These are phyloP conservation scores for Graphilbum fragrans DNA, from an alignment of 2,329 filamentous ascomycete species.

Conservation along the genomic window DNA sequence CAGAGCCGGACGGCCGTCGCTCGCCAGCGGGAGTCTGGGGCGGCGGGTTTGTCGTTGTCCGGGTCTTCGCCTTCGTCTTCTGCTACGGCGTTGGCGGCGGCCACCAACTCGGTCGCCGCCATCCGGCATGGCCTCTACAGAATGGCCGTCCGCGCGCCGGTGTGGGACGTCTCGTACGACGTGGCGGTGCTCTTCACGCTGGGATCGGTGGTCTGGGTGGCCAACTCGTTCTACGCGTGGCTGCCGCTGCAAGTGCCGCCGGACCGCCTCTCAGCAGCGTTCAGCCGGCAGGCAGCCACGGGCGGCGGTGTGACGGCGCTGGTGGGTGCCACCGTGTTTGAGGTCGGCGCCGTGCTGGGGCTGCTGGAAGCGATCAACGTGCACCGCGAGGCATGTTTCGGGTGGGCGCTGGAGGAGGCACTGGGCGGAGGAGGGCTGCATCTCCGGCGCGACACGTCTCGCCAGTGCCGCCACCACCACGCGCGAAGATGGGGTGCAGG, in stretches of 20 bases:
- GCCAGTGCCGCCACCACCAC: conserved; percentile 6
- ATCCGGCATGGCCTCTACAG: conserved; percentile 18
- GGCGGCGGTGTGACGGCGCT: conserved; percentile 52
- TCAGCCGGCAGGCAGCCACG: conserved; percentile 35
- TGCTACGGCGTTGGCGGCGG: neutral
- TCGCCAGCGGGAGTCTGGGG: neutral
- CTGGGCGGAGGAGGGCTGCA: conserved; percentile 14
- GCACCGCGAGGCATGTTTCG: conserved; percentile 52
- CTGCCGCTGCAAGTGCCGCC: conserved; percentile 42
- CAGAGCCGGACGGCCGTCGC: neutral
- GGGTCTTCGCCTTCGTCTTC: too few species aligned
- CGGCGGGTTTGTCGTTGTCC: too few species aligned
- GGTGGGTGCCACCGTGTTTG: conserved; percentile 57
- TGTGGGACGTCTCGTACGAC: conserved; percentile 30
- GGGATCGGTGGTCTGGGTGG: conserved; percentile 37
- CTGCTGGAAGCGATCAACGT: conserved; percentile 60
- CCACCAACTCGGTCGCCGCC: conserved; percentile 14
- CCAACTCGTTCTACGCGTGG: conserved; percentile 54
- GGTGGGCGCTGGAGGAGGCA: conserved; percentile 50
- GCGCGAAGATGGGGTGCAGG: too few species aligned
- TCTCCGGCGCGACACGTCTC: conserved; percentile 6
- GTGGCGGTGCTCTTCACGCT: conserved; percentile 27
- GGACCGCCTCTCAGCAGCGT: conserved; percentile 24
- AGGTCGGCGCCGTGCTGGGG: conserved; percentile 48
- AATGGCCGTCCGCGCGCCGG: conserved; percentile 22